Percentiles rank a stretch among this genome's conserved stretches.
These are phyloP conservation scores for Colletotrichum sidae DNA, from an alignment of 2,329 filamentous ascomycete species.

Conservation along the genomic window DNA sequence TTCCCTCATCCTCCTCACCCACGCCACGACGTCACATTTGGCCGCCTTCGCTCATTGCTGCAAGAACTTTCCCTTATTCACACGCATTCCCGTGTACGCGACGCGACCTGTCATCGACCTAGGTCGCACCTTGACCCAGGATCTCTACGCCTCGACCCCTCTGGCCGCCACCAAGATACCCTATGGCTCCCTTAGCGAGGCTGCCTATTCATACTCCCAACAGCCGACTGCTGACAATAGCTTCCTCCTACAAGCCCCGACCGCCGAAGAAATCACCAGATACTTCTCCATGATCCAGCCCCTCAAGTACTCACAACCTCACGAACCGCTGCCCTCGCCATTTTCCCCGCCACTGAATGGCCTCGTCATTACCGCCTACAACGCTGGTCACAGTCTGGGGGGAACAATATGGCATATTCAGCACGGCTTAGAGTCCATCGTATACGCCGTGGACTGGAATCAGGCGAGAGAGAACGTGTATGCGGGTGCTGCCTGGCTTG, in stretches of 20 bases:
- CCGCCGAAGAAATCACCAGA: conserved; percentile 86
- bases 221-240: conserved; percentile 62
- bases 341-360: conserved; percentile 91
- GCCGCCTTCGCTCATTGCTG: conserved; percentile 96
- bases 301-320: conserved; percentile 96
- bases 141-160: conserved; percentile 90
- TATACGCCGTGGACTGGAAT: conserved; percentile 98
- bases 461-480: conserved; percentile 96
- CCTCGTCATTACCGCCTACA: conserved; percentile 95
- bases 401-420: conserved; percentile 99
- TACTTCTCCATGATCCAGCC: conserved; percentile 94
- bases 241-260: conserved; percentile 77
- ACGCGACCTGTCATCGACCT: conserved; percentile 94
- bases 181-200: conserved; percentile 75
- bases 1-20: conserved; percentile 93
- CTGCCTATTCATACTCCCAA: conserved; percentile 65
- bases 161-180: conserved; percentile 88
- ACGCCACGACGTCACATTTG: conserved; percentile 91
- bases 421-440: conserved; percentile 94
- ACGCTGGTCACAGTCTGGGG: conserved; percentile 93
- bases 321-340: conserved; percentile 87
- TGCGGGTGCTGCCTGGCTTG: conserved; percentile 92
- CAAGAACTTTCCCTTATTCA: conserved; percentile 94
- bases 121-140: conserved; percentile 89
- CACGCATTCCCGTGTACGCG: conserved; percentile 92